phyloP scores from a whole-genome alignment of 805 yeast species.

The Yarrowia phangngaensis region DNA sequence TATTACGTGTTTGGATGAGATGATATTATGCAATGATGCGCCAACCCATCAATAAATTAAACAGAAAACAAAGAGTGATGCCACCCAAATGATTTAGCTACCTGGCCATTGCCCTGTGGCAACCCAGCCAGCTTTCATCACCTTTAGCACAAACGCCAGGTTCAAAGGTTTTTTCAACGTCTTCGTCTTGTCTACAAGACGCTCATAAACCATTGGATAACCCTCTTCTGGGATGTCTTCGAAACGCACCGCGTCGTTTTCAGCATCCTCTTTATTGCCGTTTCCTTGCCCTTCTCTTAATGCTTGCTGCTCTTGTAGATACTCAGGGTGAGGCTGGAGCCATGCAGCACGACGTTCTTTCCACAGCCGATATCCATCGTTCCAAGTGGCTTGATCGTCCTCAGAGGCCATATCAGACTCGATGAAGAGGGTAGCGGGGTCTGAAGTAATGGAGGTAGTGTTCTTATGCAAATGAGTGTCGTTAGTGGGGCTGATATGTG shows the following conservation, averaged over 20 bases:
- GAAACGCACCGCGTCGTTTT: constrained; percentile 30
- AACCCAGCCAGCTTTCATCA: constrained; percentile 82
- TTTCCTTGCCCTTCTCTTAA: background rate
- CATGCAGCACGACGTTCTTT: constrained; percentile 62
- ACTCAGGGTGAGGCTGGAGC: constrained; percentile 39
- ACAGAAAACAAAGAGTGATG: background rate
- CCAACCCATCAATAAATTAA: no score
- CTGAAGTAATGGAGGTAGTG: constrained; percentile 21
- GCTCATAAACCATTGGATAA: constrained; percentile 53
- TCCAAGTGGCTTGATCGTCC: constrained; percentile 43
- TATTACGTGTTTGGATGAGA: background rate
- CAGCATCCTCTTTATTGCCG: background rate
- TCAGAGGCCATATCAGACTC: constrained; percentile 22
- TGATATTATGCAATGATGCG: no score
- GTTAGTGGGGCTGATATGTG: constrained; percentile 20
- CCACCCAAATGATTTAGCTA: background rate
- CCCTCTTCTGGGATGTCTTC: constrained; percentile 36
- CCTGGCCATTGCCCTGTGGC: constrained; percentile 65
- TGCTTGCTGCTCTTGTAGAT: constrained; percentile 8
- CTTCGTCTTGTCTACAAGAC: constrained; percentile 65
- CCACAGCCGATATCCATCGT: constrained; percentile 64
- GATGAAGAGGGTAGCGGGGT: constrained; percentile 19
- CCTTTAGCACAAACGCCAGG: constrained; percentile 63
- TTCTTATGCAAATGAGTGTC: constrained; percentile 22
- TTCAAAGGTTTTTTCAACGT: constrained; percentile 67